Evolutionary conservation across 306 rosid species (phyloP), one percentile per base, ranked within the genome.

Genomic region (Glycyrrhiza uralensis): DNA sequence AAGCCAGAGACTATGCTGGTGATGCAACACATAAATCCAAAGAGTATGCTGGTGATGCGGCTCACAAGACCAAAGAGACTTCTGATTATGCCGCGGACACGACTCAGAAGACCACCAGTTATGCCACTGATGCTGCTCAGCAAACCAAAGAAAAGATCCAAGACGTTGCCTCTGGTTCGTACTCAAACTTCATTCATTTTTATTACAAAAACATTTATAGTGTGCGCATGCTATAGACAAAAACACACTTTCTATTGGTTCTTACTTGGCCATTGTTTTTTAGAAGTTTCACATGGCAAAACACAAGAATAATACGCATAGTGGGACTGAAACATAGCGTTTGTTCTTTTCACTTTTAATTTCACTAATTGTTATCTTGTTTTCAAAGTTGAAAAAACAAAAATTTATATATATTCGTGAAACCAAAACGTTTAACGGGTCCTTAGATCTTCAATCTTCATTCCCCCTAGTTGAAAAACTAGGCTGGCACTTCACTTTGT

Each of bases 161-260:
- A 41, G 79, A 85, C 0, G 77, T 20, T 0, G 84, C 92, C 1
- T 79, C 92, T 66, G 94, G 98, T 89, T 56, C 13, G 84, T 79
- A 52, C 20, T 11, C 61, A 1, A 35, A 60, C 62, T 36, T 33
- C 4, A 30, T 36, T 33, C 4, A 30, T 9, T 22, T 36, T 7
- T 23, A 4, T 4, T 22, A 20, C 1, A 5, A 6, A n/a, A n/a
- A 46, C 71, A 26, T 55, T 63, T 46, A 41, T 44, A 35, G 15
- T 11, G 6, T 8, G 29, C 58, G 2, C 8, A 54, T 29, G 3
- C 6, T 6, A 2, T 8, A 71, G 29, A 56, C 15, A n/a, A 15
- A 55, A 39, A 75, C 46, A 46, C 23, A 49, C 39, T 2, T 33
- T 23, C 23, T 11, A 3, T 26, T 7, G 17, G 8, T 32, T 7